Percentiles rank a stretch among this genome's conserved stretches.
Conservation (phyloP, 2,329 filamentous ascomycete genomes). For the Penicillium fuscoglaucum region DNA sequence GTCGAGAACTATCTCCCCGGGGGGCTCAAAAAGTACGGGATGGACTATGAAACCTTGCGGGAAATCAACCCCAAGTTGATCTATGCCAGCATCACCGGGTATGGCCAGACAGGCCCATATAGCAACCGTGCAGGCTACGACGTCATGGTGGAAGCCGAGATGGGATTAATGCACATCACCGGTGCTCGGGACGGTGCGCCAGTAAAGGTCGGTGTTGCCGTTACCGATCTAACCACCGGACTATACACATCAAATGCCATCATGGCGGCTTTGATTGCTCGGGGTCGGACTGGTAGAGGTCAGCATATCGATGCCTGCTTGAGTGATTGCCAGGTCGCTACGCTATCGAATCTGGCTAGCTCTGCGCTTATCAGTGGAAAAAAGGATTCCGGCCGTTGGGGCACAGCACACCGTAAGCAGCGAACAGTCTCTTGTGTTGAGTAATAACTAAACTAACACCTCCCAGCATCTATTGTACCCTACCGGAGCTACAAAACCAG, state of each 20-base stretch:
- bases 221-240: conserved; percentile 93
- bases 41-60: conserved; percentile 81
- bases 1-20: conserved; percentile 97
- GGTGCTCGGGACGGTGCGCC: conserved; percentile 83
- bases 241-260: conserved; percentile 94
- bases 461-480: conserved; percentile 85
- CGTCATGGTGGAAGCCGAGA: conserved; percentile 98
- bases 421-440: background rate
- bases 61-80: conserved; percentile 83
- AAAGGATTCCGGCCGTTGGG: conserved; percentile 87
- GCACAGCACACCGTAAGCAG: conserved; percentile 81
- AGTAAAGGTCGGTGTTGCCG: conserved; percentile 95
- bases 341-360: conserved; percentile 90
- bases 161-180: conserved; percentile 98
- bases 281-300: conserved; percentile 72
- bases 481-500: conserved; percentile 76
- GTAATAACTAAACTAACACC: conserved; percentile 28
- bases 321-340: conserved; percentile 93
- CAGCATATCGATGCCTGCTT: conserved; percentile 91
- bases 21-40: conserved; percentile 80
- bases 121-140: conserved; percentile 88
- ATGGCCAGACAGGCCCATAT: conserved; percentile 93
- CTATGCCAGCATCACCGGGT: conserved; percentile 95
- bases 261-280: conserved; percentile 84
- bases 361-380: conserved; percentile 86